Conservation (phyloP, 805 yeast species). For the Spathaspora boniae region DNA sequence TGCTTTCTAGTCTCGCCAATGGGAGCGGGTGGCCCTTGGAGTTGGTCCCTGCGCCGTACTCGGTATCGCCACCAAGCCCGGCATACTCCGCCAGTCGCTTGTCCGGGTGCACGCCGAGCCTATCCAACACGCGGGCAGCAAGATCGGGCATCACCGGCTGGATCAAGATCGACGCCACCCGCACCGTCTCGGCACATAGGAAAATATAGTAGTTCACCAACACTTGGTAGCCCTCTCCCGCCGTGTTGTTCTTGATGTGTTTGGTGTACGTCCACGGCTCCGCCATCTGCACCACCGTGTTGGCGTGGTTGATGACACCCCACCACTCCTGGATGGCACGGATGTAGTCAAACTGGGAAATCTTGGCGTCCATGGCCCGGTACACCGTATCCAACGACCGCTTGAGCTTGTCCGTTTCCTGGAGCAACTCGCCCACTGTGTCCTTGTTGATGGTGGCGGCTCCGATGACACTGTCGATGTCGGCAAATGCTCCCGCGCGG, state of each 20-base stretch:
- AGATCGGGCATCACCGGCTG: slow-evolving; percentile 74
- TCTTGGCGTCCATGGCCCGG: slow-evolving; percentile 37
- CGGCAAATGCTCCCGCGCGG: slow-evolving; percentile 18
- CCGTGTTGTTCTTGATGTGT: slow-evolving; percentile 12
- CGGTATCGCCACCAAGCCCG: slow-evolving; percentile 51
- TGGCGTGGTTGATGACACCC: slow-evolving; percentile 56
- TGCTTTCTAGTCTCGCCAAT: slow-evolving; percentile 27
- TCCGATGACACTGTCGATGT: slow-evolving; percentile 21
- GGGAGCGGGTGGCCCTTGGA: slow-evolving; percentile 47
- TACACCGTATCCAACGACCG: slow-evolving; percentile 31
- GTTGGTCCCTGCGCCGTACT: slow-evolving; percentile 60
- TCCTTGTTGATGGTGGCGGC: slow-evolving; percentile 11
- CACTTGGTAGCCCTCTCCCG: slow-evolving; percentile 8
- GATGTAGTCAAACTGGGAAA: slow-evolving; percentile 49
- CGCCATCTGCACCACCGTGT: slow-evolving; percentile 60
- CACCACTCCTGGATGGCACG: slow-evolving; percentile 58
- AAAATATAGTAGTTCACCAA: slow-evolving; percentile 52
- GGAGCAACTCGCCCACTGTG: slow-evolving; percentile 13
- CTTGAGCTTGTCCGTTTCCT: slow-evolving; percentile 21
- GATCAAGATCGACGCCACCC: slow-evolving; percentile 63
- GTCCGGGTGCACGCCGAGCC: slow-evolving; percentile 50
- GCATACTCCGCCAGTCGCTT: slow-evolving; percentile 46
- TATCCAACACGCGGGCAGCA: slow-evolving; percentile 53
- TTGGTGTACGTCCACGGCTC: slow-evolving; percentile 71
- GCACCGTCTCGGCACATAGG: slow-evolving; percentile 63